Conservation (phyloP, 192 early-diverging fungal genomes). For the Coemansia sp. region DNA sequence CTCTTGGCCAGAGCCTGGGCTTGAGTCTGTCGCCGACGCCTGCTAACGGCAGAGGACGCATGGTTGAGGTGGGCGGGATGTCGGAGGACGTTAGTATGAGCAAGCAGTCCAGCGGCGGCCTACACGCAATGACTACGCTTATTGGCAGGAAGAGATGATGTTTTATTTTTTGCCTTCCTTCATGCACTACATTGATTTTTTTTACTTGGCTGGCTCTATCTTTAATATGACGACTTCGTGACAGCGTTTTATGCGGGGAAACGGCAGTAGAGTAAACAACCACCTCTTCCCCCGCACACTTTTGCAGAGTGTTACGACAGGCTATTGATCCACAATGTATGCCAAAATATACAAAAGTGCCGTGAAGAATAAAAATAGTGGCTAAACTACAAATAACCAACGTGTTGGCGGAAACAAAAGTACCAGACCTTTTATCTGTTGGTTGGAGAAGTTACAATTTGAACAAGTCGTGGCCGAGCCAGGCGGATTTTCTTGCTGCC, state of each 20-base stretch:
- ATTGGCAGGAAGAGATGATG: conserved; percentile 9
- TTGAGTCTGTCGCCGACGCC: neutral
- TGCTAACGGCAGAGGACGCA: conserved; percentile 1
- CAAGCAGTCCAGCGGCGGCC: conserved; percentile 7
- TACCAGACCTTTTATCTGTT: conserved; percentile 11
- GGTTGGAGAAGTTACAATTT: conserved; percentile 11
- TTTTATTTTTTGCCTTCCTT: neutral
- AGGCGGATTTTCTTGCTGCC: conserved; percentile 42
- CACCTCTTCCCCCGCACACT: too few species aligned
- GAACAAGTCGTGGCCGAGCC: conserved; percentile 39
- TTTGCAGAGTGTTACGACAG: too few species aligned
- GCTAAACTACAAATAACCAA: neutral
- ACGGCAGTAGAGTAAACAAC: too few species aligned
- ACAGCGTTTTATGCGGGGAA: too few species aligned
- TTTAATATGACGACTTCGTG: too few species aligned
- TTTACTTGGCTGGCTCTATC: neutral
- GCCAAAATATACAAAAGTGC: neutral
- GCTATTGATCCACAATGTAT: neutral
- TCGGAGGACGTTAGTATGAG: conserved; percentile 15
- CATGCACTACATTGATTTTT: neutral
- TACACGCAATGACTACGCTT: conserved; percentile 14
- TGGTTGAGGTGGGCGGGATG: conserved; percentile 8
- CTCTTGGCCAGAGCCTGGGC: neutral
- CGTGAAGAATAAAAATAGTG: neutral
- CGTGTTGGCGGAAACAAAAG: neutral